Evolutionary conservation across 208 protist species (phyloP).

Genomic region (Leptomonas pyrrhocoris): DNA sequence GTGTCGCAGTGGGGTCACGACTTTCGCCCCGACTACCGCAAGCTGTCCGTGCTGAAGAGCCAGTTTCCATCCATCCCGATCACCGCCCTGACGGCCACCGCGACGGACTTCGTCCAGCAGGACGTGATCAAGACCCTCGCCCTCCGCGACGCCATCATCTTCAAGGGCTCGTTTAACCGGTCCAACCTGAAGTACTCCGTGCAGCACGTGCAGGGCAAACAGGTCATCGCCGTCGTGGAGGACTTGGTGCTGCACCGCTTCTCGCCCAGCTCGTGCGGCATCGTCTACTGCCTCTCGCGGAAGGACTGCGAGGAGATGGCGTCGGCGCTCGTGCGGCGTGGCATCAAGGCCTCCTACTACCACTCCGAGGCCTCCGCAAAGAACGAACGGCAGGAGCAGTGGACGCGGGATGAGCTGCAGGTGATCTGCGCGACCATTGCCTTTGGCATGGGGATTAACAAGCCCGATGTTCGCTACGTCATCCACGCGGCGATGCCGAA

Average conservation of each 20-base stretch:
- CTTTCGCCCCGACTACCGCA: constrained; percentile 91
- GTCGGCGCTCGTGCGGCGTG: constrained; percentile 40
- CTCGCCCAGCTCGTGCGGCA: constrained; percentile 70
- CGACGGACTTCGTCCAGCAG: constrained; percentile 83
- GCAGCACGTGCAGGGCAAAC: constrained; percentile 57
- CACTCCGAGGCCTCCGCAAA: constrained; percentile 72
- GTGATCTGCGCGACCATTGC: constrained; percentile 98
- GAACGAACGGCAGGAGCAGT: constrained; percentile 86
- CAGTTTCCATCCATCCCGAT: constrained; percentile 74
- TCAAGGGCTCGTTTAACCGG: constrained; percentile 86
- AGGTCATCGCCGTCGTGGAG: constrained; percentile 49
- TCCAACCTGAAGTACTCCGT: constrained; percentile 80
- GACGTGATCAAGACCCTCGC: constrained; percentile 84
- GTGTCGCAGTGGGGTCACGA: constrained; percentile 98
- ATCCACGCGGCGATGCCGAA: constrained; percentile 97
- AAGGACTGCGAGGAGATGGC: constrained; percentile 88
- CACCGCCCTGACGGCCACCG: constrained; percentile 86
- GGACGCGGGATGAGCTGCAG: constrained; percentile 89
- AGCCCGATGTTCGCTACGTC: constrained; percentile 97
- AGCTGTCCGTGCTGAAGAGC: constrained; percentile 72
- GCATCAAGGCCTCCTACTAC: constrained; percentile 77
- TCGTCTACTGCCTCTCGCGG: constrained; percentile 87
- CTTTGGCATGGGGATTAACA: constrained; percentile 99
- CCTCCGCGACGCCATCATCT: constrained; percentile 70
- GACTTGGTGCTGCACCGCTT: constrained; percentile 73